Evolutionary conservation across 306 rosid species (phyloP).

Genomic region (Acacia melanoxylon): DNA sequence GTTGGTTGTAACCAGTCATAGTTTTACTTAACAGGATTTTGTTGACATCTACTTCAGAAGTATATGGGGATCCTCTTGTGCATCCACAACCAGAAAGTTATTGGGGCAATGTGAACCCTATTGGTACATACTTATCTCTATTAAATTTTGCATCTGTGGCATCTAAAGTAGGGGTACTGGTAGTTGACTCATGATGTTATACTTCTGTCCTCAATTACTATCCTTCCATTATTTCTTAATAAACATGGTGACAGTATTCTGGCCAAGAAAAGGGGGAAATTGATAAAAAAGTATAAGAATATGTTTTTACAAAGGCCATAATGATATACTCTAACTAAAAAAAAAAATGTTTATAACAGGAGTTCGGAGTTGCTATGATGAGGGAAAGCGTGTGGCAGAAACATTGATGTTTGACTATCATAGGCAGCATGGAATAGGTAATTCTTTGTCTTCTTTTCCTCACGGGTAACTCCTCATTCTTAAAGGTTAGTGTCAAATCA

Average conservation of each 20-base stretch:
- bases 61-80: slow-evolving; percentile 74
- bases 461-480: neutral
- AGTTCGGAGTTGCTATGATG: slow-evolving; percentile 81
- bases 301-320: neutral
- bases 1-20: slow-evolving; percentile 5
- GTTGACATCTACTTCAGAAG: slow-evolving; percentile 76
- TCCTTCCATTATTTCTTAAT: neutral
- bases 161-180: neutral
- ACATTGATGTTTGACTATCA: slow-evolving; percentile 80
- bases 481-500: neutral
- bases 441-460: slow-evolving; percentile 5
- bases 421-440: slow-evolving; percentile 77
- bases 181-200: neutral
- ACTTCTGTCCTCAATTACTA: neutral
- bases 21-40: slow-evolving; percentile 51
- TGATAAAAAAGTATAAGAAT: neutral
- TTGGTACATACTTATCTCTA: slow-evolving; percentile 41
- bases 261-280: neutral
- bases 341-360: slow-evolving; percentile 36
- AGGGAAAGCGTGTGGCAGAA: slow-evolving; percentile 81
- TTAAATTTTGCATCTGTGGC: neutral
- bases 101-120: slow-evolving; percentile 82
- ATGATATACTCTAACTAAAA: neutral
- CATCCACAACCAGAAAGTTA: slow-evolving; percentile 73
- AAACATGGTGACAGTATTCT: neutral